Conservation (phyloP, 768 basidiomycete genomes). For the Russula olivacea region DNA sequence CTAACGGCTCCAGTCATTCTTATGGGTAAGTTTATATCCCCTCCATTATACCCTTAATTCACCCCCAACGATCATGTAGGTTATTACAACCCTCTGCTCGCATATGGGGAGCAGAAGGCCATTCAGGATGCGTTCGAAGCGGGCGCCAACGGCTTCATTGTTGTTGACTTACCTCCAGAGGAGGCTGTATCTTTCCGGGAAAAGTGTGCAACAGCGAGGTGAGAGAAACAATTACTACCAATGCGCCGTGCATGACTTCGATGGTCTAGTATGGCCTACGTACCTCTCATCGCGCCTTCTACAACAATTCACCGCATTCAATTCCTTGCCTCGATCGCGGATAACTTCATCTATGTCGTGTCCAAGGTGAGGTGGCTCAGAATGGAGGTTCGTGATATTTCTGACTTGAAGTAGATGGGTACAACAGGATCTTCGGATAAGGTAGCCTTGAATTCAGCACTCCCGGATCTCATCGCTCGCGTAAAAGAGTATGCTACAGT, state of each 20-base stretch:
- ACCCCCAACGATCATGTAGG: slow-evolving; percentile 42
- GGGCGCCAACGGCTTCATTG: slow-evolving; percentile 95
- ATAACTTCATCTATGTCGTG: slow-evolving; percentile 97
- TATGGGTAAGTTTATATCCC: slow-evolving; percentile 59
- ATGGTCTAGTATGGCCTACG: slow-evolving; percentile 72
- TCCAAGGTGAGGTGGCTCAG: slow-evolving; percentile 60
- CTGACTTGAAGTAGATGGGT: slow-evolving; percentile 67
- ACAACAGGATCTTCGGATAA: slow-evolving; percentile 88
- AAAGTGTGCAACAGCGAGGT: slow-evolving; percentile 80
- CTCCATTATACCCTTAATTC: not conserved
- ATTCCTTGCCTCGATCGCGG: slow-evolving; percentile 89
- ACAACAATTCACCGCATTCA: slow-evolving; percentile 83
- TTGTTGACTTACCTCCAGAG: slow-evolving; percentile 97
- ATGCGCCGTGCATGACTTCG: slow-evolving; percentile 7
- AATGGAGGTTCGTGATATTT: not conserved
- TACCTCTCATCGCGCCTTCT: slow-evolving; percentile 93
- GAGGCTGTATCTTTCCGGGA: slow-evolving; percentile 88
- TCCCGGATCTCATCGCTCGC: slow-evolving; percentile 79
- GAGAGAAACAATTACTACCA: slow-evolving; percentile 31
- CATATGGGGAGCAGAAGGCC: slow-evolving; percentile 92
- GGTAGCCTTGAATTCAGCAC: slow-evolving; percentile 61
- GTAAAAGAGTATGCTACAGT: slow-evolving; percentile 73
- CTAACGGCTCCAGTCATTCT: slow-evolving; percentile 83
- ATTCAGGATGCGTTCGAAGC: slow-evolving; percentile 85
- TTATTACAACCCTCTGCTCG: slow-evolving; percentile 94